These are phyloP conservation scores for Fusarium sp. DNA, from an alignment of 2,329 filamentous ascomycete genomes.

Conservation along the genomic window DNA sequence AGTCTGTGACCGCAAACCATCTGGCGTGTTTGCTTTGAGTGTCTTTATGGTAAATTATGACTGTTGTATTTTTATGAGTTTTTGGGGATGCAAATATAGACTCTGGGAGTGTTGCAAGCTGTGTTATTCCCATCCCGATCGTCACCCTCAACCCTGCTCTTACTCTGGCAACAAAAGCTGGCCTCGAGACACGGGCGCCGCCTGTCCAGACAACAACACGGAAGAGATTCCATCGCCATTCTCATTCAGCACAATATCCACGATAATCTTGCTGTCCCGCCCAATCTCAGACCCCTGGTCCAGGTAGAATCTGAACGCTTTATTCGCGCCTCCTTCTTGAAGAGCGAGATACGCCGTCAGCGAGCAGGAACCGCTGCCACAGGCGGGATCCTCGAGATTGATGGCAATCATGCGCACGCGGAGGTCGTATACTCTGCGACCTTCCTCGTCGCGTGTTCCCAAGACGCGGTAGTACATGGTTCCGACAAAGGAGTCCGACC, in stretches of 20 bases:
- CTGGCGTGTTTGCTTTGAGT: not conserved
- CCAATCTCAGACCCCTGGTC: not conserved
- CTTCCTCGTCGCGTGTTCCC: not conserved
- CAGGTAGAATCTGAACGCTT: not conserved
- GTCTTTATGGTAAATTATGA: not conserved
- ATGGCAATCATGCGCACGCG: not conserved
- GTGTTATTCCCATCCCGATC: not conserved
- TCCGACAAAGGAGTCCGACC: not conserved
- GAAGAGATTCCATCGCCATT: not conserved
- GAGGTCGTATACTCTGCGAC: not conserved
- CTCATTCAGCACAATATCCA: constrained; percentile 6
- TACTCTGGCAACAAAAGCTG: constrained; percentile 9
- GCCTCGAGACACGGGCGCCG: constrained; percentile 15
- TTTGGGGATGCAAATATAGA: not conserved
- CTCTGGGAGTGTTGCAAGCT: not conserved
- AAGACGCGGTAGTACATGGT: constrained; percentile 2
- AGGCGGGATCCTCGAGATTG: not conserved
- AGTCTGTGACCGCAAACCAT: not conserved
- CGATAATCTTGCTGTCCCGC: constrained; percentile 9
- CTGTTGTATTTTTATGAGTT: not conserved
- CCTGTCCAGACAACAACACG: constrained; percentile 22
- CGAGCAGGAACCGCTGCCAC: not conserved
- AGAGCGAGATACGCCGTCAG: not conserved
- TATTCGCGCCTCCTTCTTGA: not conserved
- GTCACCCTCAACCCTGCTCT: not conserved